Base-by-base conservation (phyloP, 257 asterid species). In the Knoxia roxburghii region DNA sequence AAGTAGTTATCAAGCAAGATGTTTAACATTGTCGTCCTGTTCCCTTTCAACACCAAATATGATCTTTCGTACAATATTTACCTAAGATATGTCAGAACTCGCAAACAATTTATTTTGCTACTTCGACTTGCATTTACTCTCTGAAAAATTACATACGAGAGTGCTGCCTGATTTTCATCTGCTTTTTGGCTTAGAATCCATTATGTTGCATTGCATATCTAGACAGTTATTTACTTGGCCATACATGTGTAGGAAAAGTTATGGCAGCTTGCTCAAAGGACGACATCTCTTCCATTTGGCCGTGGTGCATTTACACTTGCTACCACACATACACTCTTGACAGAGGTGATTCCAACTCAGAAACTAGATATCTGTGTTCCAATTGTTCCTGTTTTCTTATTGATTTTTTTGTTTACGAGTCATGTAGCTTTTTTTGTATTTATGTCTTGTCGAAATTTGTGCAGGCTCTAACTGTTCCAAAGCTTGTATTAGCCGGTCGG, bases 241-340 rank as follows among this genome's bases (percentile, higher is more conserved):
- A 13, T 12, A 46, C 20, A 20, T 48, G 43, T 66, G 67, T 78
- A 93, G 99, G 87, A 95, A 72, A 97, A 93, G 72, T 86, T 93
- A 75, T 90, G 96, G 99, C 97, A 93, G 81, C 95, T 93, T 84
- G 99, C 99, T 64, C 99, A 90, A 75, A 87, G 97, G 81, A 93
- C 99, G 18, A 88, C 96, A 69, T 85, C 99, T 65, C 92, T 93
- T 80, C 96, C 99, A 73, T 86, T 90, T 77, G 99, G 99, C 30
- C 99, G 99, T 71, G 97, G 99, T 68, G 99, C 97, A 72, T 87
- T 93, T 77, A 93, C 97, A 27, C 85, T 93, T 85, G 96, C 96
- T 63, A 93, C 97, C 40, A 85, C 86, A 53, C 84, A 88, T 79
- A 93, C 99, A 33, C 91, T 93, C 69, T 74, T 93, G 74, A 93